A percentile compares a stretch with the other conserved stretches of the same genome.
phyloP scores from a whole-genome alignment of 495 filamentous ascomycete species.

The Podospora tetraspora region DNA sequence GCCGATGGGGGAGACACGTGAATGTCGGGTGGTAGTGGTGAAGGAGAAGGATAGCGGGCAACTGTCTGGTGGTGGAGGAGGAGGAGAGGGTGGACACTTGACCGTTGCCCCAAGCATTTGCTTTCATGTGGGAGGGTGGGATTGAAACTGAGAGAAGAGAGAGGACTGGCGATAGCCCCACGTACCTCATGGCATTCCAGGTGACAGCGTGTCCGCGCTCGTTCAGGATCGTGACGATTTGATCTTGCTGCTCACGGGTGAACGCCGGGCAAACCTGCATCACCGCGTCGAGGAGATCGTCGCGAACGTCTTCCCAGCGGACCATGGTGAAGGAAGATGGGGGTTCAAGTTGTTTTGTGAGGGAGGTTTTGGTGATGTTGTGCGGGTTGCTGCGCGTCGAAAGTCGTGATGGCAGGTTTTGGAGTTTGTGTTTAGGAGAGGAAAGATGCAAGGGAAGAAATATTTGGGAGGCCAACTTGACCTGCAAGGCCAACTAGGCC shows the following conservation, averaged over 20 bases:
- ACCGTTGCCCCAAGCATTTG: background rate
- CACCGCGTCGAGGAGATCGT: slow-evolving; percentile 30
- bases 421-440: background rate
- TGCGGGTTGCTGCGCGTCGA: background rate
- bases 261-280: slow-evolving; percentile 15
- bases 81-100: background rate
- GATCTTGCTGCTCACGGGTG: slow-evolving; percentile 28
- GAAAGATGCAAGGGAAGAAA: background rate
- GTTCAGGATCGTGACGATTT: slow-evolving; percentile 23
- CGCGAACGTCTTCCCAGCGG: slow-evolving; percentile 26
- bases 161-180: background rate
- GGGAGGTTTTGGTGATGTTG: background rate
- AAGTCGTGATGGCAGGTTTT: background rate
- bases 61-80: background rate
- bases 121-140: background rate
- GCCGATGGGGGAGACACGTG: background rate
- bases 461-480: background rate
- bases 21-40: background rate
- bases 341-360: background rate
- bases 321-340: slow-evolving; percentile 15
- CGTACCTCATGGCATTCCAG: slow-evolving; percentile 37
- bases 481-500: background rate
- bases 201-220: slow-evolving; percentile 20
- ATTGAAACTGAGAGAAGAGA: background rate
- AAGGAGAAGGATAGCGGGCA: background rate